Conservation (phyloP, 1,284 basidiomycete genomes). For the Apiotrichum montevideense region DNA sequence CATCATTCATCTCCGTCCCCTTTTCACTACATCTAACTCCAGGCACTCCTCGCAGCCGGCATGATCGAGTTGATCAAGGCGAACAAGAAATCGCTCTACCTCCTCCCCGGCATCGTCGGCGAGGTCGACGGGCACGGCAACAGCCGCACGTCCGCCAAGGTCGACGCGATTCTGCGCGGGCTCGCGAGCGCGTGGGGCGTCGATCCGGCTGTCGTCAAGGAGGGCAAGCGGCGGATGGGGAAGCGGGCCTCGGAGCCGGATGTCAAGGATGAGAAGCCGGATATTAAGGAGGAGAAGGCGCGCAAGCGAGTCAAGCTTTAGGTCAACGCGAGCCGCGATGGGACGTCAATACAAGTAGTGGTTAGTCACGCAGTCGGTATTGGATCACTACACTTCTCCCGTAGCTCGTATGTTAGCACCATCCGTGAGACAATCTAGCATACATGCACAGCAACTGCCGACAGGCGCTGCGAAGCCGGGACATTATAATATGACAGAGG, state of each 20-base stretch:
- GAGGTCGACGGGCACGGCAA: slow-evolving; percentile 2
- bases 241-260: background rate
- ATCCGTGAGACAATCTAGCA: too few relatives aligned
- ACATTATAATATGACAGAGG: too few relatives aligned
- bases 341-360: too few relatives aligned
- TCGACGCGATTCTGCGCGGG: background rate
- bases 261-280: background rate
- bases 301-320: too few relatives aligned
- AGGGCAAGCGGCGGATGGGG: background rate
- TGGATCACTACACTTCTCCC: too few relatives aligned
- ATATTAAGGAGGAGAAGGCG: background rate
- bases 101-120: background rate
- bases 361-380: too few relatives aligned
- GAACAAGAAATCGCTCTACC: background rate
- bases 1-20: background rate
- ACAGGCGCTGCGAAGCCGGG: too few relatives aligned
- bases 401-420: too few relatives aligned
- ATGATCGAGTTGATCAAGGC: background rate
- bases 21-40: background rate
- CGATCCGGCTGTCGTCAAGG: background rate
- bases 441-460: too few relatives aligned
- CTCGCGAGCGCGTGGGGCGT: background rate
- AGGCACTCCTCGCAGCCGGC: background rate
- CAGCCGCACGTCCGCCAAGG: background rate
- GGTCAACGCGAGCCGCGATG: too few relatives aligned